Evolutionary conservation across 805 yeast species (phyloP), one percentile per base, ranked within the genome.

Genomic region (Blastobotrys attinorum): DNA sequence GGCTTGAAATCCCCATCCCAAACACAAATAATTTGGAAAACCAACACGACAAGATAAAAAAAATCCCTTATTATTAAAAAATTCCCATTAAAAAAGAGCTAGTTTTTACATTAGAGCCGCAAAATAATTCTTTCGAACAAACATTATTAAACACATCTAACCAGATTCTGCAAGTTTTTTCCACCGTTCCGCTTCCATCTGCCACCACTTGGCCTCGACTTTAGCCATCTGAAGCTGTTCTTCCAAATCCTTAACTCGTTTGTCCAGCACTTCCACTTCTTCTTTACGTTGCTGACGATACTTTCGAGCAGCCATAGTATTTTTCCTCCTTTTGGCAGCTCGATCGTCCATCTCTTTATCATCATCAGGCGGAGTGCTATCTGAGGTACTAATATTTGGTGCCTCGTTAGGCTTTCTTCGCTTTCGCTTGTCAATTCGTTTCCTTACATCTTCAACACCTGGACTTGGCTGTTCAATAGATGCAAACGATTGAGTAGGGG

Each of bases 181-280:
- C 50, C 50, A 47, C 22, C 50, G 37, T 15, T 44, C 41, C 6
- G 50, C 47, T 29, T 47, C 50, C 50, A 47, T 47, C 35, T 44
- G 40, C 50, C 50, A 47, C 50, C 50, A 47, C 31, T 41, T 40
- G 6, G 43, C 23, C 23, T 47, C 50, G 22, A 44, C 13, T 22
- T 41, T 40, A 10, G 47, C 36, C 22, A 40, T 22, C 6, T 39
- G 16, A 6, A 47, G 43, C 18, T 47, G 38, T 15, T 37, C 27
- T 23, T 47, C 50, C 11, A 47, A 37, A 10, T 29, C 42, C 32
- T 32, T 40, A 3, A 47, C 45, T 13, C 47, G 42, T 13, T 20
- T 22, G 32, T 44, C 47, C 13, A 47, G 39, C 13, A 41, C 38
- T 16, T 47, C 46, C 31, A 47, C 27, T 18, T 47, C 50, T 23